These are phyloP conservation scores for Akanthomyces uredinophilus DNA, from an alignment of 2,329 filamentous ascomycete species.

Conservation along the genomic window DNA sequence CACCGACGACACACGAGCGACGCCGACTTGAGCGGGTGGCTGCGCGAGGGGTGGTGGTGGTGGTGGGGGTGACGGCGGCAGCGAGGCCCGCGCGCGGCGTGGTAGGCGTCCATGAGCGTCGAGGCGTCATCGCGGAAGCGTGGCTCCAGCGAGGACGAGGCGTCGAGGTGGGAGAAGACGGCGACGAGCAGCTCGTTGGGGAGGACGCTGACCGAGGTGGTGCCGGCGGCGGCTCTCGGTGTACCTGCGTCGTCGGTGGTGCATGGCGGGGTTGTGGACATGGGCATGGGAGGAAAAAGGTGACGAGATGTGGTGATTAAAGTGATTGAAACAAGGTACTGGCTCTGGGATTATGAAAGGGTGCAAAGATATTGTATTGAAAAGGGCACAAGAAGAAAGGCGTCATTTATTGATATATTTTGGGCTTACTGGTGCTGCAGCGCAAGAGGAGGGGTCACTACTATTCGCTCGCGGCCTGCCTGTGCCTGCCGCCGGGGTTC, in stretches of 20 bases:
- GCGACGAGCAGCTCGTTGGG: conserved; percentile 58
- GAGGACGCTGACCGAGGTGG: conserved; percentile 32
- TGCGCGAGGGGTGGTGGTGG: neutral
- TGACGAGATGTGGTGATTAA: no score
- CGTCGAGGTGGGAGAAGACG: conserved; percentile 52
- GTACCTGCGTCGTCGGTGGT: neutral
- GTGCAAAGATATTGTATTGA: no score
- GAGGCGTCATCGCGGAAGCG: conserved; percentile 44
- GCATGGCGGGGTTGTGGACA: conserved; percentile 1
- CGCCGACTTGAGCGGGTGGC: conserved; percentile 46
- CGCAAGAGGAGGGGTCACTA: no score
- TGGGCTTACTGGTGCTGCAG: no score
- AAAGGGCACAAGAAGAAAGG: no score
- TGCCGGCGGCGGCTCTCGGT: neutral
- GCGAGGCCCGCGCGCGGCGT: conserved; percentile 22
- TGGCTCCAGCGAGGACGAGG: conserved; percentile 41
- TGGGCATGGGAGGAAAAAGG: neutral
- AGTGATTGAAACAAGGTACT: no score
- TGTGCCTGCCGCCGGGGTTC: no score
- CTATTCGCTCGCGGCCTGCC: no score
- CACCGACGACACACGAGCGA: conserved; percentile 51
- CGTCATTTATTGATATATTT: no score
- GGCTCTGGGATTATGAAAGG: no score
- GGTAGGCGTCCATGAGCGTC: conserved; percentile 37
- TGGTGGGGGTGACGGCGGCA: neutral